Percentiles rank a stretch among this genome's conserved stretches.
phyloP scores from a whole-genome alignment of 2,329 filamentous ascomycete genomes.

The Xenosphaeropsis pyriputrescens region DNA sequence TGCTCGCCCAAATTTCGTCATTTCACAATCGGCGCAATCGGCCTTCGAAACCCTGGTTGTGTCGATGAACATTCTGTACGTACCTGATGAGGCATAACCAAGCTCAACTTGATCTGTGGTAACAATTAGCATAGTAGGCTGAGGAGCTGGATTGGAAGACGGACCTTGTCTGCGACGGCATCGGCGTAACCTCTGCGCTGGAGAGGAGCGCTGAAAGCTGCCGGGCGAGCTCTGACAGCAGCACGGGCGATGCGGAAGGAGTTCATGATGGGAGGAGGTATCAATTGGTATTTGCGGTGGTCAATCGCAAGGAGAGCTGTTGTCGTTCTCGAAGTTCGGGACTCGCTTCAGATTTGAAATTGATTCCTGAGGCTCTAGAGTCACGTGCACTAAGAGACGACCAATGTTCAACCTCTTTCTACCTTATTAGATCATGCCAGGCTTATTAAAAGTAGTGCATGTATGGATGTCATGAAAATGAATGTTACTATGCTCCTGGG shows the following conservation, averaged over 20 bases:
- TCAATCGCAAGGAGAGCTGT: conserved; percentile 11
- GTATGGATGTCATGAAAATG: no score
- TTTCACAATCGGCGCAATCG: no score
- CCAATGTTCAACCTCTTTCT: no score
- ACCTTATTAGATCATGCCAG: no score
- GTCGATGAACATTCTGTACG: conserved; percentile 19
- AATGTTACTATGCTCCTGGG: no score
- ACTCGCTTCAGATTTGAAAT: not conserved
- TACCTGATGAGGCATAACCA: conserved; percentile 98
- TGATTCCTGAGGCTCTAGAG: no score
- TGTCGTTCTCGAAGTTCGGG: conserved; percentile 3
- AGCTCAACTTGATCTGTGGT: conserved; percentile 80
- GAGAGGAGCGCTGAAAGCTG: conserved; percentile 58
- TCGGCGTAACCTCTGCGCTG: conserved; percentile 89
- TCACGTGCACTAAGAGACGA: no score
- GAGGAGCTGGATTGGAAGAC: conserved; percentile 14
- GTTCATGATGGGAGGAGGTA: conserved; percentile 57
- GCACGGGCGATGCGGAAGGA: conserved; percentile 82
- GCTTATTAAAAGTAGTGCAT: no score
- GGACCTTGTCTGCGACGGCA: conserved; percentile 68
- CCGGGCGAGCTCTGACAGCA: conserved; percentile 72
- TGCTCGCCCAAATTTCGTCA: no score
- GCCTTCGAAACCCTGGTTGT: no score
- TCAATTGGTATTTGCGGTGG: conserved; percentile 24
- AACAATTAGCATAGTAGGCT: conserved; percentile 13